Percentiles rank a stretch among this genome's conserved stretches.
These are phyloP conservation scores for Tubosaeta brunneosetosa DNA, from an alignment of 768 basidiomycete genomes.

Conservation along the genomic window DNA sequence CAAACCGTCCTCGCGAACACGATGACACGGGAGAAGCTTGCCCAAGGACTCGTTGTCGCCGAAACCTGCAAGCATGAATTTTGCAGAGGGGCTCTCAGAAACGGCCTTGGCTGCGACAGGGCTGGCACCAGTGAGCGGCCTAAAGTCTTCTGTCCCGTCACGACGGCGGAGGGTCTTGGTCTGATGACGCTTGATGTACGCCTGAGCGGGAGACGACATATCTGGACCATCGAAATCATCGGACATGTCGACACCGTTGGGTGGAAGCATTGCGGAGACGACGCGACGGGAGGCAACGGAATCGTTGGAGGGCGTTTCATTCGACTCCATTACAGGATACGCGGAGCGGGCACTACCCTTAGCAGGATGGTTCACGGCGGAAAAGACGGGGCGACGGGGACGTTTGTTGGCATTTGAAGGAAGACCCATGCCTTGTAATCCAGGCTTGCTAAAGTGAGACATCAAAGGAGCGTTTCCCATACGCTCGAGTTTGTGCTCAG, in stretches of 20 bases:
- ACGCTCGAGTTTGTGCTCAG: conserved; percentile 43
- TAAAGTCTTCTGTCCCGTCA: conserved; percentile 79
- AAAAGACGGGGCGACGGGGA: conserved; percentile 61
- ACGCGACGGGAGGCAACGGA: conserved; percentile 58
- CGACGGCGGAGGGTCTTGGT: conserved; percentile 72
- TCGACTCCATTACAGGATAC: conserved; percentile 36
- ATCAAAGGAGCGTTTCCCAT: conserved; percentile 32
- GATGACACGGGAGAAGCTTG: conserved; percentile 90
- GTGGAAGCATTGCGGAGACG: conserved; percentile 67
- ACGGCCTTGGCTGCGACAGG: conserved; percentile 40
- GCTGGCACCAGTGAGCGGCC: conserved; percentile 65
- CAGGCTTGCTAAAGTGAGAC: conserved; percentile 45
- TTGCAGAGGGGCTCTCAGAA: conserved; percentile 55
- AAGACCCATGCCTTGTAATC: conserved; percentile 49
- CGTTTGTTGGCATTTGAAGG: conserved; percentile 56
- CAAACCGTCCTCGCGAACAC: conserved; percentile 90
- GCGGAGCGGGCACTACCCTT: conserved; percentile 40
- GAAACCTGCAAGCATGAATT: conserved; percentile 64
- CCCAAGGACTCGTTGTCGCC: conserved; percentile 91
- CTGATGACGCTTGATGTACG: conserved; percentile 74
- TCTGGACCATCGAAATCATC: conserved; percentile 53
- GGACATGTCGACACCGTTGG: conserved; percentile 43
- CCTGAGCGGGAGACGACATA: conserved; percentile 77
- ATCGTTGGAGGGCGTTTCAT: conserved; percentile 29
- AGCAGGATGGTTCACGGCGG: conserved; percentile 52